Evolutionary conservation across 2,329 filamentous ascomycete genomes (phyloP), one percentile per base, ranked within the genome.

Genomic region (Pseudogymnoascus sp.): DNA sequence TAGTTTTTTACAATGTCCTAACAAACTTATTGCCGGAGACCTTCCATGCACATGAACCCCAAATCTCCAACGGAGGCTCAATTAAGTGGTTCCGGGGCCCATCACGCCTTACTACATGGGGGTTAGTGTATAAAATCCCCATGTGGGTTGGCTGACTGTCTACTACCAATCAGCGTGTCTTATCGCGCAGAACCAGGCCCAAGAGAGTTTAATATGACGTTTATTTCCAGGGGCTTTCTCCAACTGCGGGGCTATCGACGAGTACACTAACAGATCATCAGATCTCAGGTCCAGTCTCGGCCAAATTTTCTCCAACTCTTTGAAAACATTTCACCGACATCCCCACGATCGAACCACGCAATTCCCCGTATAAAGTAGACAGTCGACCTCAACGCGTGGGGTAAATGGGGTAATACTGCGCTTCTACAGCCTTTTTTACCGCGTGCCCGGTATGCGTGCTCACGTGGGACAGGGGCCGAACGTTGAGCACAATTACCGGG

Each of bases 401-500:
- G 88, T 65, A 86, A 91, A 11, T 25, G 22, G 22, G 22, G 22
- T 25, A 25, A 67, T 91, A 89, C 70, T 89, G 86, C 70, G 86
- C 87, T 3, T 81, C 86, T 67, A 84, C 80, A 60, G 86, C 87
- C 0, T 81, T 89, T 54, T 72, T 91, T 25, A 61, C 72, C 92
- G 22, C 90, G 91, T 71, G 88, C 88, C 3, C 88, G 89, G 2
- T 8, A 86, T 69, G 88, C 87, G 0, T 89, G 84, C 67, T 90
- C 87, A 0, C 80, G 80, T 79, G n/a, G 88, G 89, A 0, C 84
- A 87, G 71, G 88, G 89, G 18, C 86, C 89, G 72, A 75, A 89
- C 65, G 80, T 84, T 35, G 87, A 91, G 72, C 82, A 86, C 83
- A 83, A 87, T 41, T 84, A 82, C 78, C 78, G 85, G 22, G 85